Evolutionary conservation across 106 monocot genomes (phyloP).

Genomic region (Allium sativum): DNA sequence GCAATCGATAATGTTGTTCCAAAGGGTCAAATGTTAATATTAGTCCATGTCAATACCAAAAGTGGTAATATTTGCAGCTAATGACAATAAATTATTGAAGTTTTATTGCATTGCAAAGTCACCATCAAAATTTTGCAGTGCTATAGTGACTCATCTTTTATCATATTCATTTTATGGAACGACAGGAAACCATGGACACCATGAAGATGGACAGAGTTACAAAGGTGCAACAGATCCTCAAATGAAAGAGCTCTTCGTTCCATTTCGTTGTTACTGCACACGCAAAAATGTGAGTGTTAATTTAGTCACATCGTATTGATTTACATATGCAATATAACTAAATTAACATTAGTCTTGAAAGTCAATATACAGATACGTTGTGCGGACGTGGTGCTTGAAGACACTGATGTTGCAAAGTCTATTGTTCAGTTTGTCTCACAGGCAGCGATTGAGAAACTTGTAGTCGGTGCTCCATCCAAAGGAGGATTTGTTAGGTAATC

Average conservation of each 20-base stretch:
- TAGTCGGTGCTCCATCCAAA: conserved; percentile 28
- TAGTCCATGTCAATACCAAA: conserved; percentile 58
- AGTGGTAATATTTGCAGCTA: neutral
- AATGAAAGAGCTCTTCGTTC: conserved; percentile 39
- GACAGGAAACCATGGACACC: neutral
- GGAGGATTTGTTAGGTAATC: conserved; percentile 30
- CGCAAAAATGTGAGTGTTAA: conserved; percentile 37
- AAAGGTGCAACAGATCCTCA: conserved; percentile 14
- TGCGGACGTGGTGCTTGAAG: conserved; percentile 26
- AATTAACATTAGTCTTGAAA: neutral
- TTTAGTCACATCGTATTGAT: too few species aligned
- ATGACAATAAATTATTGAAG: neutral
- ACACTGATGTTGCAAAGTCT: conserved; percentile 24
- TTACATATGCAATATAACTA: neutral
- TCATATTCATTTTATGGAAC: neutral
- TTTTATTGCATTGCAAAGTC: neutral
- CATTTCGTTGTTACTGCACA: conserved; percentile 39
- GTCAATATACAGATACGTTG: conserved; percentile 9
- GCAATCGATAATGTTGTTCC: conserved; percentile 35
- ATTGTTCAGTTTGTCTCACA: conserved; percentile 27
- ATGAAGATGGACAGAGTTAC: conserved; percentile 3
- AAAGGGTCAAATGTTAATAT: conserved; percentile 37
- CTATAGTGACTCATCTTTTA: neutral
- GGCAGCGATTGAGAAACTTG: conserved; percentile 33
- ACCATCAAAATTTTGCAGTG: neutral